Conservation (phyloP, 2,329 filamentous ascomycete genomes). For the Fusarium sp. region DNA sequence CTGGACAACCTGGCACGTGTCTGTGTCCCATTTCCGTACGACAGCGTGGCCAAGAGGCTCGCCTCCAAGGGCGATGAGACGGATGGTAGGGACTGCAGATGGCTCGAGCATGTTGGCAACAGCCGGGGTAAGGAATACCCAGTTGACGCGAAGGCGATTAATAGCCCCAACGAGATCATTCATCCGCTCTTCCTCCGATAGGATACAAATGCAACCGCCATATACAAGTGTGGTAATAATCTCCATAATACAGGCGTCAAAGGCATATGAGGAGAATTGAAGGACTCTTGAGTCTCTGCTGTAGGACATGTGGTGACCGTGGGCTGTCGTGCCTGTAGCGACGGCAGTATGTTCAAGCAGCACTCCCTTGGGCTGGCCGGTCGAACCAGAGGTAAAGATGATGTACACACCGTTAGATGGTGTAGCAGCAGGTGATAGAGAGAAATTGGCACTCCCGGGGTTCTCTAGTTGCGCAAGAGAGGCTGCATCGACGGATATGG, state of each 20-base stretch:
- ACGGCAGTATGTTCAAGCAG: background rate
- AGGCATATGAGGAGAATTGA: background rate
- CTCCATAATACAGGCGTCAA: background rate
- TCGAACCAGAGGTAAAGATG: background rate
- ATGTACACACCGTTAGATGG: background rate
- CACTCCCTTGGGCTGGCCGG: background rate
- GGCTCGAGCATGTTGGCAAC: background rate
- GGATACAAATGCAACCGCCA: background rate
- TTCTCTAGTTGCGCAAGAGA: background rate
- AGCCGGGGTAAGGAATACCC: background rate
- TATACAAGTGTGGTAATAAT: background rate
- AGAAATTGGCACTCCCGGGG: background rate
- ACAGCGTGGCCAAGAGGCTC: background rate
- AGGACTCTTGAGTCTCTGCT: background rate
- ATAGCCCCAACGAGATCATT: background rate
- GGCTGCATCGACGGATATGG: background rate
- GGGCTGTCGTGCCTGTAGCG: background rate
- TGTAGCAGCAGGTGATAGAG: background rate
- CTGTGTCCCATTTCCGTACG: background rate
- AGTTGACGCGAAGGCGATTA: background rate
- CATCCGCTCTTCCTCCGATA: background rate
- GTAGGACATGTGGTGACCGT: background rate
- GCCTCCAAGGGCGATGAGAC: background rate
- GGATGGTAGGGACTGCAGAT: background rate
- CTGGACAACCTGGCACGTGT: background rate